Conservation (phyloP, 495 filamentous ascomycete species). For the Schizothecium vesticola region DNA sequence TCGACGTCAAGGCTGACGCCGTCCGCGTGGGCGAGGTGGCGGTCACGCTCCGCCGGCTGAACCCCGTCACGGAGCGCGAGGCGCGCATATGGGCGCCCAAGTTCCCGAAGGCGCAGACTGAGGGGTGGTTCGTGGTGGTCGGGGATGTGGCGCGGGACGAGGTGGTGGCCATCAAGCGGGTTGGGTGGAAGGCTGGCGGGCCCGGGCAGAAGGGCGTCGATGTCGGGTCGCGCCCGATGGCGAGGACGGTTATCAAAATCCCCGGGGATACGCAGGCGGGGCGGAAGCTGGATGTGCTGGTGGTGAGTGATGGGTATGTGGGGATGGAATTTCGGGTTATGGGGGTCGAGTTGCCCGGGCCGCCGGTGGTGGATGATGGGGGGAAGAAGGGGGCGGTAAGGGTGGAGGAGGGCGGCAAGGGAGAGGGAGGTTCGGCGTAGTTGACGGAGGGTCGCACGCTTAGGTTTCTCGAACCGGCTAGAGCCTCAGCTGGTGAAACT, state of each 20-base stretch:
- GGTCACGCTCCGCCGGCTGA: constrained; percentile 60
- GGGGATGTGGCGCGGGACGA: constrained; percentile 62
- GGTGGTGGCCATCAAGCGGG: constrained; percentile 76
- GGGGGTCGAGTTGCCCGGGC: constrained; percentile 20
- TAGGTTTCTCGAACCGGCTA: no score
- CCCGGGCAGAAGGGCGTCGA: constrained; percentile 14
- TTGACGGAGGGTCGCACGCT: no score
- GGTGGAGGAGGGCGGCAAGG: neutral
- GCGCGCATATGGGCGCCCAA: constrained; percentile 74
- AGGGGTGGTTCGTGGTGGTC: constrained; percentile 86
- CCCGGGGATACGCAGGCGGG: constrained; percentile 36
- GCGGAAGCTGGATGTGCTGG: constrained; percentile 60
- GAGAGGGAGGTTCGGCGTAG: neutral
- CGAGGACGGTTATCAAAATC: constrained; percentile 57
- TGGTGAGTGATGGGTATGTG: constrained; percentile 82
- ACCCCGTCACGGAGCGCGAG: constrained; percentile 55
- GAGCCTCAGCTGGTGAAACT: no score
- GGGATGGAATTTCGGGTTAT: constrained; percentile 62
- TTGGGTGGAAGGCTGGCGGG: constrained; percentile 55
- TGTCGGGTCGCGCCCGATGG: constrained; percentile 35
- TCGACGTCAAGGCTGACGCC: constrained; percentile 57
- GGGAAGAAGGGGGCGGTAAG: constrained; percentile 15
- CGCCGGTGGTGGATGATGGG: constrained; percentile 15
- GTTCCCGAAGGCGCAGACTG: constrained; percentile 92
- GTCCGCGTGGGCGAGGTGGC: constrained; percentile 57